phyloP scores from a whole-genome alignment of 768 basidiomycete species.

The Tephrocybe sp. region DNA sequence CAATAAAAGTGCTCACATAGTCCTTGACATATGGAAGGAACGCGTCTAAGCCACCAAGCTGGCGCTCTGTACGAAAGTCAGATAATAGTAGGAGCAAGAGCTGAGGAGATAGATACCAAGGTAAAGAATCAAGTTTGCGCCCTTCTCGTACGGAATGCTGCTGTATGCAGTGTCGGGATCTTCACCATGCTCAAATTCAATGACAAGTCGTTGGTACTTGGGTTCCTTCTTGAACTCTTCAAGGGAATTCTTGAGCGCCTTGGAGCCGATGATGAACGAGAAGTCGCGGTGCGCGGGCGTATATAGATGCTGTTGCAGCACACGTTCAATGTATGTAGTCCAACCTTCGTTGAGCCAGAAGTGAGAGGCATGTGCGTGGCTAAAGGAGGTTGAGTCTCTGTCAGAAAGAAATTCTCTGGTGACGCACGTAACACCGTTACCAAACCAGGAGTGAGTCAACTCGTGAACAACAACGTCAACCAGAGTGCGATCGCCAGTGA shows the following conservation, averaged over 20 bases:
- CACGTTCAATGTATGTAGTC: conserved; percentile 91
- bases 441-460: conserved; percentile 86
- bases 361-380: conserved; percentile 72
- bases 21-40: conserved; percentile 84
- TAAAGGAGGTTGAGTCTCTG: conserved; percentile 20
- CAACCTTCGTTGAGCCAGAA: conserved; percentile 94
- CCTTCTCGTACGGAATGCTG: conserved; percentile 84
- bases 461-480: conserved; percentile 93
- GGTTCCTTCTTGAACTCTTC: conserved; percentile 57
- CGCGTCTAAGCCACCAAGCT: conserved; percentile 77
- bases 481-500: conserved; percentile 83
- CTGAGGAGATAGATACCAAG: conserved; percentile 51
- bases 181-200: conserved; percentile 71
- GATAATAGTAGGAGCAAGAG: background rate
- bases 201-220: conserved; percentile 78
- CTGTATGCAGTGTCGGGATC: conserved; percentile 79
- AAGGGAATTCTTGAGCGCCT: conserved; percentile 71
- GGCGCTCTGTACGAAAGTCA: conserved; percentile 47
- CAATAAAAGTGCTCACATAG: conserved; percentile 81
- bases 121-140: conserved; percentile 83
- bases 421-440: conserved; percentile 79
- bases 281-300: conserved; percentile 79
- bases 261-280: conserved; percentile 74
- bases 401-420: background rate
- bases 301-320: conserved; percentile 69